Evolutionary conservation across 2,329 filamentous ascomycete genomes (phyloP), one percentile per base, ranked within the genome.

Genomic region (Aureobasidium sp.): DNA sequence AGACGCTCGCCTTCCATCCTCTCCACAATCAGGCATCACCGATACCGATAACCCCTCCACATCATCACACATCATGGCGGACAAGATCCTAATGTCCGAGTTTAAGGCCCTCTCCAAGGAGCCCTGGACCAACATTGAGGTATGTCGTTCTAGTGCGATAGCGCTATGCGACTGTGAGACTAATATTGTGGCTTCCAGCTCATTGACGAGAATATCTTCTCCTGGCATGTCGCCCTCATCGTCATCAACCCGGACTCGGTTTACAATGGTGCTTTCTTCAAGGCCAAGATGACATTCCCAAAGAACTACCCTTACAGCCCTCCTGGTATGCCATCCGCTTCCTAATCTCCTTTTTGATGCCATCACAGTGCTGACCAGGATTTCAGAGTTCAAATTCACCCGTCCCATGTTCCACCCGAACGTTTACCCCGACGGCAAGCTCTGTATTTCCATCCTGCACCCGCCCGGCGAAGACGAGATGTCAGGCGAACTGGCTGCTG

Each of bases 381-480:
- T 57, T 2, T 27, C 67, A 81, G 88, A 87, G 62, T 97, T 99
- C 80, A 87, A 87, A 66, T 97, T 99, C 77, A 74, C 85, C 20
- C 83, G 82, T 37, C 86, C 89, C 17, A 87, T 97, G 65, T 91
- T 86, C 77, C 93, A 99, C 74, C 93, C 93, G 3, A 99, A 99
- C 74, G 87, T 99, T 70, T 97, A 97, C 77, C 78, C 85, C 6
- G 90, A 97, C 73, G 93, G 93, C 69, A 87, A 87, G 67, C 83
- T 97, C 48, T 97, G 94, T 79, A 97, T 99, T 73, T 97, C 92
- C 50, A 99, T 99, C 70, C 85, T 99, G 12, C 93, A 99, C 75
- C 84, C 85, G 20, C 91, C 94, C 0, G 94, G 94, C 67, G 91
- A 97, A 64, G 93, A 97, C 72, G 85, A 89, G 68, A 93, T 92